These are phyloP conservation scores for Cinnamomum micranthum DNA, from an alignment of 164 flowering plant species.

Conservation along the genomic window DNA sequence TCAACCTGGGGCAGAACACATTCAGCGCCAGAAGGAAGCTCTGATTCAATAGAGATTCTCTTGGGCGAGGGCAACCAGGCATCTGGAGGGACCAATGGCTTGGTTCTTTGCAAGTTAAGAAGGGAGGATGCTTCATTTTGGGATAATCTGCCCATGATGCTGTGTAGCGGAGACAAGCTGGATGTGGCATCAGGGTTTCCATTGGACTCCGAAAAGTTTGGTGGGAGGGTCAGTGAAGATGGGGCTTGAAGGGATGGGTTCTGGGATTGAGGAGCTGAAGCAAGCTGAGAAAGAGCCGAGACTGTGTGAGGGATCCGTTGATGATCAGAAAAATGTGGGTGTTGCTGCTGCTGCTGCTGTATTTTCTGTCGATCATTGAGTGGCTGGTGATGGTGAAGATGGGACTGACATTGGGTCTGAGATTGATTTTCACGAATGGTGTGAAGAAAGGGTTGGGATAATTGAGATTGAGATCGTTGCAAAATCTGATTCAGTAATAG, in stretches of 20 bases:
- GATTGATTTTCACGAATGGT: conserved; percentile 42
- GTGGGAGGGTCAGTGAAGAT: conserved; percentile 56
- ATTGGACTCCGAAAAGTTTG: conserved; percentile 52
- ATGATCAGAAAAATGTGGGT: conserved; percentile 36
- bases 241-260: conserved; percentile 44
- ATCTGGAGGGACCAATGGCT: conserved; percentile 32
- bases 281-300: conserved; percentile 47
- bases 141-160: conserved; percentile 64
- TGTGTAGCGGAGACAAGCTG: conserved; percentile 57
- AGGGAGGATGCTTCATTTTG: conserved; percentile 63
- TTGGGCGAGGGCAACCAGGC: conserved; percentile 49
- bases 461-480: conserved; percentile 58
- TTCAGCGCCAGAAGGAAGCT: conserved; percentile 43
- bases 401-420: neutral
- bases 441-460: conserved; percentile 40
- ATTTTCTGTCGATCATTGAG: conserved; percentile 23
- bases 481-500: conserved; percentile 58
- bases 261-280: conserved; percentile 48
- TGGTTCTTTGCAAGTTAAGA: conserved; percentile 46
- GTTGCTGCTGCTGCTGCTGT: conserved; percentile 31
- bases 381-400: conserved; percentile 11
- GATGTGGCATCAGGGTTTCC: conserved; percentile 42
- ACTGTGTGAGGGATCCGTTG: conserved; percentile 40
- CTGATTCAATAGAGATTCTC: conserved; percentile 55
- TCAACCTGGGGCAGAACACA: conserved; percentile 48